Evolutionary conservation across 345 rosid species (phyloP).

Genomic region (Anacardium occidentale): DNA sequence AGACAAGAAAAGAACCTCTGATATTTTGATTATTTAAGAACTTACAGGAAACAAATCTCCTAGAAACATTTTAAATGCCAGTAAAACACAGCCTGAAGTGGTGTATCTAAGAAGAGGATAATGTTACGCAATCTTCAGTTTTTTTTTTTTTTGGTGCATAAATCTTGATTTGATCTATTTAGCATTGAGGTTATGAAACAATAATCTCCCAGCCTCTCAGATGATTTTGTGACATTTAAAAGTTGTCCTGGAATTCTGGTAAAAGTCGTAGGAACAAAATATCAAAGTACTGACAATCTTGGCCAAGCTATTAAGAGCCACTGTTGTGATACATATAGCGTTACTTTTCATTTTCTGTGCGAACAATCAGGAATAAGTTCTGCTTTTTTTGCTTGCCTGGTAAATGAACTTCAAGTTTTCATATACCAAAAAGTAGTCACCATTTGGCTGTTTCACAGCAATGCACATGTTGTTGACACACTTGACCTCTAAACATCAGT

Average conservation of each 20-base stretch:
- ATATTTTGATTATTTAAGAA: too few relatives aligned
- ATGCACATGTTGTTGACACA: neutral
- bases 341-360: neutral
- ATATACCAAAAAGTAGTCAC: neutral
- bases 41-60: too few relatives aligned
- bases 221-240: neutral
- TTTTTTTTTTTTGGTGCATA: too few relatives aligned
- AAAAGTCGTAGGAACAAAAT: neutral
- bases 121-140: neutral
- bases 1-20: too few relatives aligned
- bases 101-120: neutral
- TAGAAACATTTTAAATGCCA: too few relatives aligned
- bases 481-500: neutral
- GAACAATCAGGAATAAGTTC: neutral
- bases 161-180: neutral
- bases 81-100: too few relatives aligned
- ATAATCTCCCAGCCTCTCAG: neutral
- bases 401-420: neutral
- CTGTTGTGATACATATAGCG: neutral
- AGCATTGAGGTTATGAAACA: neutral
- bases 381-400: neutral
- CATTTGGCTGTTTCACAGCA: slow-evolving; percentile 5
- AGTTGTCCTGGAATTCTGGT: neutral
- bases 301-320: neutral
- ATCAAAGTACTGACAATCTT: neutral